Evolutionary conservation across 306 rosid genomes (phyloP).

Genomic region (Malus orientalis): DNA sequence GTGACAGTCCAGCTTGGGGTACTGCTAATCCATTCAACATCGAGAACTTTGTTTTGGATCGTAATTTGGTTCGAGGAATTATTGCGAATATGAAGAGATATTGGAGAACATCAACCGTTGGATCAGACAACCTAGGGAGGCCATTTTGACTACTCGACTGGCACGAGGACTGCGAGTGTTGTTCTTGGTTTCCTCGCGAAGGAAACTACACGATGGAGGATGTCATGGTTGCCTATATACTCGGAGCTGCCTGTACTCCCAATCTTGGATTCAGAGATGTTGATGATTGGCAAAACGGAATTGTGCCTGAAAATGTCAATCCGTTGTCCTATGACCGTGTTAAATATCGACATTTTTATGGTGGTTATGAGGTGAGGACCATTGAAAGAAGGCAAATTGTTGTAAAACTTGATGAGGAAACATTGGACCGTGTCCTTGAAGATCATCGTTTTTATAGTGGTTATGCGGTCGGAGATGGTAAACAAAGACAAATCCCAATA

Average conservation of each 20-base stretch:
- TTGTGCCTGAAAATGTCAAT: not conserved
- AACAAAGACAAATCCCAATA: not conserved
- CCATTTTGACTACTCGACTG: not conserved
- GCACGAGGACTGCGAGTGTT: not conserved
- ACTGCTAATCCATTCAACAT: not conserved
- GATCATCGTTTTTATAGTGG: no score
- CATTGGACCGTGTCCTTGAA: not conserved
- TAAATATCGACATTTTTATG: not conserved
- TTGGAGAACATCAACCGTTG: not conserved
- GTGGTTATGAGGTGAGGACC: not conserved
- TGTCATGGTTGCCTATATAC: not conserved
- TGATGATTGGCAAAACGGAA: conserved; percentile 1
- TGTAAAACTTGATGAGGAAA: not conserved
- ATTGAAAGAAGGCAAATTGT: not conserved
- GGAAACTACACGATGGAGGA: not conserved
- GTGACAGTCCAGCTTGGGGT: not conserved
- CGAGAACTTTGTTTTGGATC: not conserved
- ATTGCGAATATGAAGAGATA: not conserved
- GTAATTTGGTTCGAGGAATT: not conserved
- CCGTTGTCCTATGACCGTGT: not conserved
- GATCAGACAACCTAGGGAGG: not conserved
- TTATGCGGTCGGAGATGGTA: not conserved
- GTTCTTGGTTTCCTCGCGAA: not conserved
- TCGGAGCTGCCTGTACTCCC: not conserved
- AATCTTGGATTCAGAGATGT: not conserved